Base-by-base conservation (phyloP, 2,329 filamentous ascomycete species). In the Raffaelea albimanens region DNA sequence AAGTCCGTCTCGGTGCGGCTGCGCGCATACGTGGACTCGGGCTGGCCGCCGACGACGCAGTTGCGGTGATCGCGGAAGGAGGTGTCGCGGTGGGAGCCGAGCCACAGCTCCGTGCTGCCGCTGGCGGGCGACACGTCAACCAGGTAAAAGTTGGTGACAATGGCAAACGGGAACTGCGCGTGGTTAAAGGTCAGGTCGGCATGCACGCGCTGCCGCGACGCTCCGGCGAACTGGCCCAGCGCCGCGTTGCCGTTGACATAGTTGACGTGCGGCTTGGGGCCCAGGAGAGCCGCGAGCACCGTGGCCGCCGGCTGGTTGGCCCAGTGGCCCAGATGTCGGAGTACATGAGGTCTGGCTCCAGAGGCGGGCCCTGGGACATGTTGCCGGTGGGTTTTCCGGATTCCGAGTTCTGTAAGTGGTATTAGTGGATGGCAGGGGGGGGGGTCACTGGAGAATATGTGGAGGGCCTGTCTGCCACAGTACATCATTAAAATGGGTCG, bases 71-170 rank as follows among this genome's bases (percentile, higher is more conserved):
- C 43, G 4, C 44, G 46, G 44, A 43, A 51, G 45, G 41, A 49
- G 36, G 52, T 47, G 38, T 50, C 52, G 14, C 42, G 34, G 52
- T 76, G 73, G 1, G 66, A 69, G 1, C 72, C 72, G 0, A 68
- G 63, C 72, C 72, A 76, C 16, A 75, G 56, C 54, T 75, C 72
- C 0, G 72, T 76, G 1, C 66, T 63, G 13, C 72, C 72, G 47
- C 75, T 75, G 14, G 66, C 58, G 1, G 66, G 61, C 4, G 62
- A 61, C 36, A 67, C 67, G 22, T 68, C 65, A 8, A 72, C 62
- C 7, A 75, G 62, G 43, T 67, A 68, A 40, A 70, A 62, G 53
- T 75, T 75, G 46, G 72, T 57, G 45, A 72, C 75, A 1, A 70
- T 67, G 44, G 75, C 69, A 13, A 53, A 55, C 0, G 69, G 68